Percentiles rank a stretch among this genome's conserved stretches.
Evolutionary conservation across 495 filamentous ascomycete species (phyloP).

Genomic region (Penicillium egyptiacum): DNA sequence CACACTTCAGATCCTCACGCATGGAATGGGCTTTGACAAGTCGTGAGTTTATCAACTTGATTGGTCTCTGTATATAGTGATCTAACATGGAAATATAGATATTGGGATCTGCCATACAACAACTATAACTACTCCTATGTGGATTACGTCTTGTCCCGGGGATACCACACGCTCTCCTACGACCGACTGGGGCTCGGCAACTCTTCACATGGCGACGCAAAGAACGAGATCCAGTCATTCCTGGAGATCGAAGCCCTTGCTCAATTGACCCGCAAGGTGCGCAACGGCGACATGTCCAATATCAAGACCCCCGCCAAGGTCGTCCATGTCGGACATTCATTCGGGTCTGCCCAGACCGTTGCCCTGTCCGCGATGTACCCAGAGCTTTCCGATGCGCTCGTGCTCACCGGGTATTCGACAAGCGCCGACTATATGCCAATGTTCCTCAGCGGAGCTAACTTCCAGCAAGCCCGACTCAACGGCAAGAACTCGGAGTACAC

Average conservation of each 20-base stretch:
- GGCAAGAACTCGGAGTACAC: constrained; percentile 33
- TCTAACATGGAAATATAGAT: constrained; percentile 29
- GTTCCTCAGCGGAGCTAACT: constrained; percentile 46
- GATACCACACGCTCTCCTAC: constrained; percentile 54
- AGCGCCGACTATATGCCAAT: constrained; percentile 33
- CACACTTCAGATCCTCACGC: constrained; percentile 56
- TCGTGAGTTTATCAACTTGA: constrained; percentile 8
- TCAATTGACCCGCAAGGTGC: constrained; percentile 48
- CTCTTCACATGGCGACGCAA: constrained; percentile 55
- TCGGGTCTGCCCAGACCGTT: constrained; percentile 44
- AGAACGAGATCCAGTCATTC: constrained; percentile 52
- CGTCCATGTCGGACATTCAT: constrained; percentile 56
- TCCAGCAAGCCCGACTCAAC: constrained; percentile 47
- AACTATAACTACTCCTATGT: constrained; percentile 51
- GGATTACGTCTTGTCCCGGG: constrained; percentile 49
- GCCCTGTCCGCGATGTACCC: constrained; percentile 50
- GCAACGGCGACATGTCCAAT: constrained; percentile 32
- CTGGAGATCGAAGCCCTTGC: constrained; percentile 53
- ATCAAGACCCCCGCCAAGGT: constrained; percentile 45
- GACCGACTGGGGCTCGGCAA: constrained; percentile 60
- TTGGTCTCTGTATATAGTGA: not conserved
- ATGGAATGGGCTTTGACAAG: constrained; percentile 52
- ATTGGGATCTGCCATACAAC: constrained; percentile 59
- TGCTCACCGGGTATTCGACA: constrained; percentile 58
- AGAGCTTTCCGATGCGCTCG: constrained; percentile 52